These are phyloP conservation scores for Penicillium concentricum DNA, from an alignment of 2,329 filamentous ascomycete species.

Conservation along the genomic window DNA sequence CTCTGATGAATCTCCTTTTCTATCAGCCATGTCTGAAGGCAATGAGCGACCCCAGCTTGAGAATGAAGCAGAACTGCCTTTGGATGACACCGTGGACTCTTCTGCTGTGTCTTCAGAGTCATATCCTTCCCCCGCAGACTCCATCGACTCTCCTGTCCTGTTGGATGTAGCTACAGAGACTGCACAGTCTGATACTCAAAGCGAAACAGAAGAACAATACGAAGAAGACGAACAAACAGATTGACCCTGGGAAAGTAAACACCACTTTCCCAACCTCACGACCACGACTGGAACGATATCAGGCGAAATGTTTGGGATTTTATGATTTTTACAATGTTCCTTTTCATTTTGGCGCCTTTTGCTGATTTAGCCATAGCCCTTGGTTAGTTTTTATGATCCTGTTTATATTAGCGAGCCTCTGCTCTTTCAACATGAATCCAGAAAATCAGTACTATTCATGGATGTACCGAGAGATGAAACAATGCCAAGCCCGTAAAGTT, in stretches of 20 bases:
- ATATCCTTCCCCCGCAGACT: neutral
- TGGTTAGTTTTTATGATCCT: neutral
- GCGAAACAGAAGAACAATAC: neutral
- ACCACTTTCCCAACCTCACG: neutral
- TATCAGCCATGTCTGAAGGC: neutral
- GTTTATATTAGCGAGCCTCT: neutral
- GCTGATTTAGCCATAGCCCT: conserved; percentile 3
- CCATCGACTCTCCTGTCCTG: neutral
- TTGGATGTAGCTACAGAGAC: neutral
- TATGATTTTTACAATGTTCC: conserved; percentile 2
- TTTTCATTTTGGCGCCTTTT: neutral
- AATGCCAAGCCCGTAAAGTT: conserved; percentile 1
- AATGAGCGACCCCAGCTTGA: neutral
- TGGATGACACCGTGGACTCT: neutral
- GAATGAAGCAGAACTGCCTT: neutral
- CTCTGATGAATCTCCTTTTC: no score
- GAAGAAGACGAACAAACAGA: neutral
- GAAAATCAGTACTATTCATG: no score
- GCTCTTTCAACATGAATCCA: neutral
- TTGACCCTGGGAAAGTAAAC: neutral
- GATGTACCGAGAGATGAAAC: neutral
- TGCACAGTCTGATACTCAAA: neutral
- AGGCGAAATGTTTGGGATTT: conserved; percentile 10
- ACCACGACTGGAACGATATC: conserved; percentile 20
- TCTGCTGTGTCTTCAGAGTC: neutral